A percentile compares a stretch with the other conserved stretches of the same genome.
phyloP scores from a whole-genome alignment of 202 grass and related monocot genomes.

The Carex sylvatica region DNA sequence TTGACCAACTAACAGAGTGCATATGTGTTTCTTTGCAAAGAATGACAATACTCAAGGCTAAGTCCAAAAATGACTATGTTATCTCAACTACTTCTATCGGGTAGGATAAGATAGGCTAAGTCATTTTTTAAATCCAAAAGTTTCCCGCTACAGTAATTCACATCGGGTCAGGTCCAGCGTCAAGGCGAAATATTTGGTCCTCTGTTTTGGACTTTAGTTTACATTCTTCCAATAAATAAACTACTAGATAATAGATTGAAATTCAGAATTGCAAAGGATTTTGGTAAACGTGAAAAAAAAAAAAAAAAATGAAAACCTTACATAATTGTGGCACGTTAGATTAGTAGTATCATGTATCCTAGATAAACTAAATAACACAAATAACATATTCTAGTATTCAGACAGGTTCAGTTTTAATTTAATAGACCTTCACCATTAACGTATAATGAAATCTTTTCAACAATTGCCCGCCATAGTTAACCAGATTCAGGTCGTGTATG shows the following conservation, averaged over 20 bases:
- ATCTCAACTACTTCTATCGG: neutral
- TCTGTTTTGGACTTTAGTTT: neutral
- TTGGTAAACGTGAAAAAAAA: neutral
- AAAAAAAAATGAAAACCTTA: too few species aligned
- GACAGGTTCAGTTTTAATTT: neutral
- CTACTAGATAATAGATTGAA: neutral
- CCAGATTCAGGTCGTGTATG: neutral
- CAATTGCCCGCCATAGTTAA: neutral
- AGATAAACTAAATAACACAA: neutral
- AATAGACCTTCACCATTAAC: neutral
- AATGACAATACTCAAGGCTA: neutral
- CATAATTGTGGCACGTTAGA: constrained; percentile 15
- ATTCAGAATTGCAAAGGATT: neutral
- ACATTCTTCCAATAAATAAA: neutral
- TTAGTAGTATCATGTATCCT: constrained; percentile 5
- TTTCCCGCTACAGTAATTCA: neutral
- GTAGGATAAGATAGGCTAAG: neutral
- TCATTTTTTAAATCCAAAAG: neutral
- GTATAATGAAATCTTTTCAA: neutral
- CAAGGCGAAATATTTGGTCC: neutral
- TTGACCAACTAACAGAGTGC: neutral
- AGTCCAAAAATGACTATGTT: neutral
- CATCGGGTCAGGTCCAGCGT: neutral
- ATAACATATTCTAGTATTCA: neutral
- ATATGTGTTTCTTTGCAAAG: neutral